Conservation (phyloP, 2,329 filamentous ascomycete genomes). For the Pseudogymnoascus destructans region DNA sequence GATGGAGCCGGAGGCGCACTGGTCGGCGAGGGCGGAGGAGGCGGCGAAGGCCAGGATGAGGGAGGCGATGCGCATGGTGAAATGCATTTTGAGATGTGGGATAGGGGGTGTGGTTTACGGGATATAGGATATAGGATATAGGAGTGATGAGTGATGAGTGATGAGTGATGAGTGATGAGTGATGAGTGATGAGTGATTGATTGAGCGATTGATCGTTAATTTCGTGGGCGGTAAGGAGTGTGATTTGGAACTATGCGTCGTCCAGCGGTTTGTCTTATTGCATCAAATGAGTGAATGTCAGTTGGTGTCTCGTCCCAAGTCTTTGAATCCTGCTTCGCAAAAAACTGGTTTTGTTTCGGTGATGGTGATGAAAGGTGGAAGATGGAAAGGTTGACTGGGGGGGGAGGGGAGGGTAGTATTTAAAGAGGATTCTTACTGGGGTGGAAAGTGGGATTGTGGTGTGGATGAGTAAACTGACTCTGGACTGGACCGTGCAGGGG, state of each 20-base stretch:
- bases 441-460: neutral
- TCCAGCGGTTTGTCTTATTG: neutral
- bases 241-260: neutral
- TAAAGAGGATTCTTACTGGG: neutral
- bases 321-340: neutral
- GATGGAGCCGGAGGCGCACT: constrained; percentile 23
- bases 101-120: neutral
- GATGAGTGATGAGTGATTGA: too few relatives aligned
- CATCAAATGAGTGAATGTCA: neutral
- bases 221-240: constrained; percentile 1
- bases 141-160: too few relatives aligned
- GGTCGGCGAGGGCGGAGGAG: constrained; percentile 18
- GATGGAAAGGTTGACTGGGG: neutral
- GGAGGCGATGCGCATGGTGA: constrained; percentile 12
- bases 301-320: neutral
- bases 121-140: too few relatives aligned
- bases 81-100: constrained; percentile 11
- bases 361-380: neutral
- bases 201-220: neutral
- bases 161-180: too few relatives aligned
- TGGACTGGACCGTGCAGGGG: neutral
- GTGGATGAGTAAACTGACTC: neutral
- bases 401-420: neutral
- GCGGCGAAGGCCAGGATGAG: constrained; percentile 15
- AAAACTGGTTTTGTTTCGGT: neutral